Evolutionary conservation across 495 filamentous ascomycete genomes (phyloP).

Genomic region (Neurospora tetrasperma): DNA sequence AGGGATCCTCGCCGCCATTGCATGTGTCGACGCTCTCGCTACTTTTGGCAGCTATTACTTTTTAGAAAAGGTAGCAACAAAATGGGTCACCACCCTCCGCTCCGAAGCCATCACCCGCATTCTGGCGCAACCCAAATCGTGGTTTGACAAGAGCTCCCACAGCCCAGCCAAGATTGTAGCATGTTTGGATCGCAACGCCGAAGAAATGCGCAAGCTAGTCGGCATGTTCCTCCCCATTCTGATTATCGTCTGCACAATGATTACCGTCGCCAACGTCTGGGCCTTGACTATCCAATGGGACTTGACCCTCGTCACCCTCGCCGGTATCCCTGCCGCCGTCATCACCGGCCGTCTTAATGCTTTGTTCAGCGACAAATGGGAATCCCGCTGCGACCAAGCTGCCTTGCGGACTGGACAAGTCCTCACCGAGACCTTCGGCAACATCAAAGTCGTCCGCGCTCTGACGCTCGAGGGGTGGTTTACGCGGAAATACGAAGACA

Average conservation of each 20-base stretch:
- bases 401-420: slow-evolving; percentile 44
- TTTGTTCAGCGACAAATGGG: slow-evolving; percentile 56
- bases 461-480: slow-evolving; percentile 72
- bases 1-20: slow-evolving; percentile 56
- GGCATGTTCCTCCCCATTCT: slow-evolving; percentile 65
- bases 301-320: slow-evolving; percentile 67
- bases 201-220: slow-evolving; percentile 77
- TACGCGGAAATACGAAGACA: slow-evolving; percentile 48
- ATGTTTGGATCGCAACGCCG: slow-evolving; percentile 71
- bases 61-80: slow-evolving; percentile 61
- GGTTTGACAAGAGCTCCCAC: slow-evolving; percentile 70
- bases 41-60: slow-evolving; percentile 58
- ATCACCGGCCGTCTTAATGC: slow-evolving; percentile 52
- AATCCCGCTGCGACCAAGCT: slow-evolving; percentile 52
- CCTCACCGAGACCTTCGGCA: slow-evolving; percentile 69
- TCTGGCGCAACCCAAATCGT: slow-evolving; percentile 69
- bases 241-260: slow-evolving; percentile 54
- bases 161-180: slow-evolving; percentile 50
- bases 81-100: slow-evolving; percentile 69
- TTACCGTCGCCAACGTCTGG: slow-evolving; percentile 59
- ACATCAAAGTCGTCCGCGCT: slow-evolving; percentile 71
- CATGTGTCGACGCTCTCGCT: slow-evolving; percentile 51
- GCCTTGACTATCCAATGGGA: slow-evolving; percentile 68
- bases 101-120: slow-evolving; percentile 58
- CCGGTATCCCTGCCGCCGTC: slow-evolving; percentile 58